Percentiles rank a stretch among this genome's conserved stretches.
phyloP scores from a whole-genome alignment of 306 rosid genomes.

The Bauhinia variegata region DNA sequence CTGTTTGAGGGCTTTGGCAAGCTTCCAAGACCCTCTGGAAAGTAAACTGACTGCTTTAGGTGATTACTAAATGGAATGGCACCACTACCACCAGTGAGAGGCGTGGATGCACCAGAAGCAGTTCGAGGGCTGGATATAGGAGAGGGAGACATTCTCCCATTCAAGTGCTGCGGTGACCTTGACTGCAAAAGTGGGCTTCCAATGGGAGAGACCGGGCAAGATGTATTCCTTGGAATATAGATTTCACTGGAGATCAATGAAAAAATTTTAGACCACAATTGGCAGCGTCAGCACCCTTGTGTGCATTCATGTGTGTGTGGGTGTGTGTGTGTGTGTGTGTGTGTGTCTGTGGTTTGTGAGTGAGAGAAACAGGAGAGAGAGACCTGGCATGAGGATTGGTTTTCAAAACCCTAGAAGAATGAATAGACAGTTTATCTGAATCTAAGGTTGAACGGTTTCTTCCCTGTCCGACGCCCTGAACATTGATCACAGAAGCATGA shows the following conservation, averaged over 20 bases:
- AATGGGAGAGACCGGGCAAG: slow-evolving; percentile 97
- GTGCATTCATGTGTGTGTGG: neutral
- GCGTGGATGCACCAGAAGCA: slow-evolving; percentile 91
- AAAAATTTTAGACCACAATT: slow-evolving; percentile 47
- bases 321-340: too few relatives aligned
- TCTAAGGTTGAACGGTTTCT: slow-evolving; percentile 63
- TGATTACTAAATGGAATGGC: slow-evolving; percentile 73
- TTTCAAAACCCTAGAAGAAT: slow-evolving; percentile 87
- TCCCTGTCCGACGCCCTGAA: slow-evolving; percentile 75
- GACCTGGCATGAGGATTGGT: slow-evolving; percentile 69
- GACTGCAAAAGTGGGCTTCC: slow-evolving; percentile 97
- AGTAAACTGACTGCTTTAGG: slow-evolving; percentile 57
- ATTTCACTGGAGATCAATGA: slow-evolving; percentile 68
- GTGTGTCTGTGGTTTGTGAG: too few relatives aligned
- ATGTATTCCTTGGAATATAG: slow-evolving; percentile 76
- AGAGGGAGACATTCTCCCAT: slow-evolving; percentile 92
- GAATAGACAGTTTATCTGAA: slow-evolving; percentile 83
- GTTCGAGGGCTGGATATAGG: slow-evolving; percentile 97
- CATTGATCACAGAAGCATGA: slow-evolving; percentile 37
- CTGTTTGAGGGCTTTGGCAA: slow-evolving; percentile 66
- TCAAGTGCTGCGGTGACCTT: slow-evolving; percentile 83
- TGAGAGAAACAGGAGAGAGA: slow-evolving; percentile 43
- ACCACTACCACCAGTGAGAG: slow-evolving; percentile 80
- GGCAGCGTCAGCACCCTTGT: slow-evolving; percentile 18
- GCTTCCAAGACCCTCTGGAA: slow-evolving; percentile 81